Evolutionary conservation across 495 filamentous ascomycete species (phyloP).

Genomic region (Chaetomium fimeti): DNA sequence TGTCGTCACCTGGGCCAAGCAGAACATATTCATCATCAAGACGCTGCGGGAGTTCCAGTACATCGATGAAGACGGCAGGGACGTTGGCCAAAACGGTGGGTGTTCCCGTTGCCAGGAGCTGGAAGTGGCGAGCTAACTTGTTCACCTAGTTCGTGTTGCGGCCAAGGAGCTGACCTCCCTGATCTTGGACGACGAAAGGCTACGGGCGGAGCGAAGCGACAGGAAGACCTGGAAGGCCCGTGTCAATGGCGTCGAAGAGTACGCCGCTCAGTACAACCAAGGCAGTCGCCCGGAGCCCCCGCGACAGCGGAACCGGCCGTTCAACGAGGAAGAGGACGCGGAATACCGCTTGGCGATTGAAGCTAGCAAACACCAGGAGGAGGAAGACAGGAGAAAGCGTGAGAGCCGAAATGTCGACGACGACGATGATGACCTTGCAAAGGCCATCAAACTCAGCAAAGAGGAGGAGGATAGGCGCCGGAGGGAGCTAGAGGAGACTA

Average conservation of each 20-base stretch:
- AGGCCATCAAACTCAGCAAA: conserved; percentile 93
- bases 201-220: conserved; percentile 87
- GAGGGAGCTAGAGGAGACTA: conserved; percentile 85
- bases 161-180: conserved; percentile 96
- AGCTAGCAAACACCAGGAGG: conserved; percentile 92
- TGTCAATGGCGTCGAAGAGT: conserved; percentile 89
- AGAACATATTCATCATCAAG: conserved; percentile 98
- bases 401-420: conserved; percentile 66
- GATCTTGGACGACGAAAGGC: conserved; percentile 88
- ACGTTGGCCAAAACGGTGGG: conserved; percentile 93
- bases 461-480: conserved; percentile 87
- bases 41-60: conserved; percentile 95
- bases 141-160: conserved; percentile 75
- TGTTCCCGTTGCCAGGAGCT: neutral
- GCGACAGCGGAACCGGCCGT: conserved; percentile 45
- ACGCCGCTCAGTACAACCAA: conserved; percentile 47
- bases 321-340: conserved; percentile 80
- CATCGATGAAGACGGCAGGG: conserved; percentile 88
- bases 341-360: conserved; percentile 93
- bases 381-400: conserved; percentile 78
- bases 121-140: conserved; percentile 16
- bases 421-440: conserved; percentile 79
- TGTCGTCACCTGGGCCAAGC: conserved; percentile 95
- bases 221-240: conserved; percentile 96
- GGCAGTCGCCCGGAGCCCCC: conserved; percentile 42